Base-by-base conservation (phyloP, 2,329 filamentous ascomycete species). In the Botrytis galanthina region DNA sequence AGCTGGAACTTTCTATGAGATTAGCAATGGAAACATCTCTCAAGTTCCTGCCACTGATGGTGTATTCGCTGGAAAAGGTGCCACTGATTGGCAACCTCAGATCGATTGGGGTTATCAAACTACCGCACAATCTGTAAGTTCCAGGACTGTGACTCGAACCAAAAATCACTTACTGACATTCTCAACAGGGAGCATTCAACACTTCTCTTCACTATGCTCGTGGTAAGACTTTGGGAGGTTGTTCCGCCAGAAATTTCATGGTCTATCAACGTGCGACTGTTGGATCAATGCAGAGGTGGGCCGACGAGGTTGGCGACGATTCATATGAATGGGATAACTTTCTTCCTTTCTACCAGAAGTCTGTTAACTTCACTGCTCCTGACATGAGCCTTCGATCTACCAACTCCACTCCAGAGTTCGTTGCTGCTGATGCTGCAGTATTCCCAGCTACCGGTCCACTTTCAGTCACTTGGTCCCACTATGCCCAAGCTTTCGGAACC, bases 301-400 rank as follows among this genome's bases (percentile, higher is more conserved):
- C 80, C 6, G 77, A 81, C 29, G 74, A 81, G 5, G 79, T 82
- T 3, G 81, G 79, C 1, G 85, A 87, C 64, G 72, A 82, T 1
- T 77, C 80, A 5, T 88, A 85, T 82, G 83, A 82, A 74, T 86
- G 85, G 73, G 78, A 84, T 8, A 82, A 82, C 26, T 81, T 87
- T 48, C 80, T 84, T 32, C 83, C 84, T 5, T 88, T 84, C 78
- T 82, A 86, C 69, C 79, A 79, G 54, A 73, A 73, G 60, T 66
- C 60, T 51, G 68, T 73, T 35, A 71, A 73, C 48, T 73, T 73
- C 46, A 73, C 61, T 18, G 39, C 35, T 16, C 72, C 72, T 16
- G n/a, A 73, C 20, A 46, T 60, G 72, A 57, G 10, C 20, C 57
- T 71, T 39, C 77, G 79, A 61, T 74, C 73, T 16, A 72, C 76